Conservation (phyloP, 1,139 yeast genomes). For the Arxiozyma telluris region DNA sequence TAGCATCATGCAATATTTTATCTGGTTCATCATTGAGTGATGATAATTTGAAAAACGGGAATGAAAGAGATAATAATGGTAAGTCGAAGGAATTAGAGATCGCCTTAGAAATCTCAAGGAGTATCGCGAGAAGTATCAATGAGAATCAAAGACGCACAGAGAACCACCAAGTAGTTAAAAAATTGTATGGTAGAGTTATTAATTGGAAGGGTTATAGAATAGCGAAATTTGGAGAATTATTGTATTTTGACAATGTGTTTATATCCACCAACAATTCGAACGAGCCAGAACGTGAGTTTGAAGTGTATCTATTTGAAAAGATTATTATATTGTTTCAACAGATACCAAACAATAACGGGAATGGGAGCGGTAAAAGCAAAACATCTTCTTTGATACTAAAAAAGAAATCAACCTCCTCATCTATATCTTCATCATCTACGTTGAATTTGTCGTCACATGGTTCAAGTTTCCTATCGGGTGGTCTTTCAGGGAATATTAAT, state of each 20-base stretch:
- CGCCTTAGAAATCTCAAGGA: constrained; percentile 61
- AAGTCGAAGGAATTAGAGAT: constrained; percentile 58
- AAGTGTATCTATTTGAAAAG: constrained; percentile 80
- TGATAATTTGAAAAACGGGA: constrained; percentile 1
- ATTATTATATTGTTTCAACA: constrained; percentile 74
- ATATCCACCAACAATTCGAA: constrained; percentile 41
- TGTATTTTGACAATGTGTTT: constrained; percentile 68
- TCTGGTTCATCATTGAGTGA: constrained; percentile 3
- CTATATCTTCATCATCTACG: constrained; percentile 19
- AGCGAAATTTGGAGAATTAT: constrained; percentile 73
- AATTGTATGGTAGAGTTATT: constrained; percentile 60
- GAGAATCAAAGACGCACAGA: constrained; percentile 93
- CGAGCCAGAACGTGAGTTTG: constrained; percentile 79
- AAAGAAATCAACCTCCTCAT: constrained; percentile 25
- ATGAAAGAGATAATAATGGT: constrained; percentile 25
- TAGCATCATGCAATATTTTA: constrained; percentile 39
- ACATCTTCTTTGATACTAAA: constrained; percentile 24
- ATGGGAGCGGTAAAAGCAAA: constrained; percentile 26
- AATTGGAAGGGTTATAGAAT: constrained; percentile 95
- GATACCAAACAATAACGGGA: constrained; percentile 12
- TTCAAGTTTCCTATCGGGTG: constrained; percentile 4
- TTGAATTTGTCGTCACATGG: constrained; percentile 18
- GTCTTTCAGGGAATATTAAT: not conserved
- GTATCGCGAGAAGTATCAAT: constrained; percentile 78
- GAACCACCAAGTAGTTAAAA: constrained; percentile 63